These are phyloP conservation scores for Plasmodium berghei DNA, from an alignment of 169 alveolate species.

Conservation along the genomic window DNA sequence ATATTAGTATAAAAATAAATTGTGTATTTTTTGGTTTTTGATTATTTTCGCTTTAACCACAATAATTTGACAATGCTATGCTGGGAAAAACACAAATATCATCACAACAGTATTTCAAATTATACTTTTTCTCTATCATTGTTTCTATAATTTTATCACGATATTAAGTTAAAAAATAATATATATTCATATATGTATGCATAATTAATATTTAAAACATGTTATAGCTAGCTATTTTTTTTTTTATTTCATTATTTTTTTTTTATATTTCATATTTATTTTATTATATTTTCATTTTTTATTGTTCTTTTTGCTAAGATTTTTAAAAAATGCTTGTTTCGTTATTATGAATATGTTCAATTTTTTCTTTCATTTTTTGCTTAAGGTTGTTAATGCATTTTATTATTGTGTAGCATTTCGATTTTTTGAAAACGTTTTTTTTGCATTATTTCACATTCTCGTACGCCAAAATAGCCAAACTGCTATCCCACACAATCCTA, in stretches of 20 bases:
- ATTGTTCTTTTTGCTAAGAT: not conserved
- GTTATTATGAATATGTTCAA: too few relatives aligned
- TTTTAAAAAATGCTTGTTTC: too few relatives aligned
- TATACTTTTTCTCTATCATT: slow-evolving; percentile 53
- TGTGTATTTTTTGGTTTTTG: not conserved
- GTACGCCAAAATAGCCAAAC: not conserved
- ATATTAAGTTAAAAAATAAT: too few relatives aligned
- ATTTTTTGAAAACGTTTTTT: not conserved
- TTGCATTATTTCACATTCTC: not conserved
- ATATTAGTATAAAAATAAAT: too few relatives aligned
- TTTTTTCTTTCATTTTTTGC: not conserved
- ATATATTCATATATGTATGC: too few relatives aligned
- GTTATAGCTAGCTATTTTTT: not conserved
- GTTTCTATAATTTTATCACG: not conserved
- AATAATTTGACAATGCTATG: slow-evolving; percentile 22
- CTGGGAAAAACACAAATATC: slow-evolving; percentile 70
- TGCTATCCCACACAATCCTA: too few relatives aligned
- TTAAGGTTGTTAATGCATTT: not conserved
- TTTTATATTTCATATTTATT: not conserved
- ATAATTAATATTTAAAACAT: not conserved
- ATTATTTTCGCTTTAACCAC: slow-evolving; percentile 20
- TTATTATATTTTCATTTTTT: not conserved
- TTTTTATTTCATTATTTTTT: not conserved
- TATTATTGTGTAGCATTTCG: not conserved
- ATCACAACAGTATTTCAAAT: slow-evolving; percentile 72